Evolutionary conservation across 225 moss, liverwort and hornwort genomes (phyloP), one percentile per base, ranked within the genome.

Genomic region (Bryum argenteum): DNA sequence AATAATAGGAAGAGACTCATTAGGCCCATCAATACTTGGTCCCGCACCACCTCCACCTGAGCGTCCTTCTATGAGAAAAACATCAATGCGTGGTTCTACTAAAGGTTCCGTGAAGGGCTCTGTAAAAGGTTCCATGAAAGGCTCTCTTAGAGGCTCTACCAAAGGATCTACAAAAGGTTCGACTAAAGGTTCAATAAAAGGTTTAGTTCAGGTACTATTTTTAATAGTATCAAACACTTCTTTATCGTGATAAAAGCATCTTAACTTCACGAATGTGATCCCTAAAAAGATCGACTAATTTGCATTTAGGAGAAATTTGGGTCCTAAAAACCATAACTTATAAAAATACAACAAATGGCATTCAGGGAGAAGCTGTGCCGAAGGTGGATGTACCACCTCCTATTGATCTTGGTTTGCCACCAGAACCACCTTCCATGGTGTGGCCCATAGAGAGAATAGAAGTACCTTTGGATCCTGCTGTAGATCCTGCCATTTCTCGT

Each of bases 401-500:
- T 18, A 3, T 13, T 9, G 21, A 59, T 6, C 2, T 50, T 10
- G 7, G 5, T 14, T 54, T 72, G 28, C 2, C 6, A 22, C 50
- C 0, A 19, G 55, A 73, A 10, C n/a, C 52, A 8, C 0, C 39
- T 39, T 67, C 79, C 0, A 76, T 81, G 71, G 69, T 84, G 7
- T 73, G 73, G 77, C 82, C 79, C 0, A 54, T 74, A 53, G 82
- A 84, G 1, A 81, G 84, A 64, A 17, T 75, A 8, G 88, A 93
- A n/a, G 69, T 81, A 5, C 81, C 85, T 0, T 72, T 91, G 39
- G 93, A 89, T 43, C 75, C 42, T 28, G 55, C 33, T 0, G 70
- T 94, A 2, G 23, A 88, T 11, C 74, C 14, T 8, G 82, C 92
- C 0, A 91, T 85, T 65, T 89, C 83, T 17, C 91, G 91, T 0